Evolutionary conservation across 495 filamentous ascomycete genomes (phyloP), one percentile per base, ranked within the genome.

Genomic region (Cenococcum geophilum): DNA sequence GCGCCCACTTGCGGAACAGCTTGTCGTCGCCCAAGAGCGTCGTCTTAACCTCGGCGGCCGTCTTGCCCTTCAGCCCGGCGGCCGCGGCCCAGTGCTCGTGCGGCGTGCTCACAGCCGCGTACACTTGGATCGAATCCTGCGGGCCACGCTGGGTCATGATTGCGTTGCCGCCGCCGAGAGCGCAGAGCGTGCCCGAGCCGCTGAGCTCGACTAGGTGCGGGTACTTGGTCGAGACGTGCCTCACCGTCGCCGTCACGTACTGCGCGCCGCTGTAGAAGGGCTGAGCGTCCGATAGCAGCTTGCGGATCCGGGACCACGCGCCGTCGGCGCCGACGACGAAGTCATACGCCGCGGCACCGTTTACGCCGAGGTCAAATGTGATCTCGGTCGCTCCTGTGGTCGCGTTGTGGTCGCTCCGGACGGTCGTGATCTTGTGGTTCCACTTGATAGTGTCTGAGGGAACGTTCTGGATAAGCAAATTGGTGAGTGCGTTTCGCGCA

Each of bases 401-500:
- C 4, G 56, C 3, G 27, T 43, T 20, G 56, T 58, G 55, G 65
- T 61, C 9, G 5, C 34, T 54, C 23, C 42, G 61, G 14, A 65
- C 64, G 16, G 62, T 47, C 22, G 64, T 22, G 23, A 82, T 58
- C 56, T 76, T 78, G 53, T 74, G 70, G n/a, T 59, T 68, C 78
- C 80, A 85, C 62, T 73, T 72, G 36, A 84, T 74, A 1, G 16
- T 62, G 5, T 70, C 72, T 5, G 58, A 51, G 1, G 79, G 77
- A 0, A 83, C 10, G 50, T 68, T 52, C 0, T 58, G 55, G 42
- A 76, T 54, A 5, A 83, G 62, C 10, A 83, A 59, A 35, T 76
- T 66, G 23, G 63, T 75, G 35, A 83, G 71, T 0, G 36, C 50
- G 16, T 62, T 14, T n/a, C 66, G 63, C 16, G 54, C 36, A 59